Conservation (phyloP, 228 moss, liverwort and hornwort genomes). For the Sphagnum magellanicum region DNA sequence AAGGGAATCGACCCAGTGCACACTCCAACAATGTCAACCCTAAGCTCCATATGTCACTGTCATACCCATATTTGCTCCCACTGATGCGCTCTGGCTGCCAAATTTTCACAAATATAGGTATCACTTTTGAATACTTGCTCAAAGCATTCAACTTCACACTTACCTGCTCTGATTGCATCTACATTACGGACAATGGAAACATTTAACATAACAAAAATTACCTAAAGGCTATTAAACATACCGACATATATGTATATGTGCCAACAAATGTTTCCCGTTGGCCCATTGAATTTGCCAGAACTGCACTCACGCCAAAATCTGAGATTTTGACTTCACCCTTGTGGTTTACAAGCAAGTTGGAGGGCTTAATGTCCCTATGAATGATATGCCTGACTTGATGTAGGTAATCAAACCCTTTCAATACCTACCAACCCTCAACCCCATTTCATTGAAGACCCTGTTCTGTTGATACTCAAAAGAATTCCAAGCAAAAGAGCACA, state of each 20-base stretch:
- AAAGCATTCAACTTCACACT: no score
- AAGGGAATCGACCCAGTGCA: conserved; percentile 73
- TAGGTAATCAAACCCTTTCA: conserved; percentile 65
- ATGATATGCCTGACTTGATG: conserved; percentile 76
- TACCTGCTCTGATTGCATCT: no score
- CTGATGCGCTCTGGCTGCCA: conserved; percentile 76
- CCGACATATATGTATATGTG: conserved; percentile 86
- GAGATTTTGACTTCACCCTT: conserved; percentile 79
- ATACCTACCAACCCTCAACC: conserved; percentile 32
- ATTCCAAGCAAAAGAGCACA: no score
- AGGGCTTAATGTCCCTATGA: conserved; percentile 81
- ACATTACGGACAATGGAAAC: not conserved
- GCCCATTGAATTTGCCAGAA: conserved; percentile 70
- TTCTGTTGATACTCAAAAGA: no score
- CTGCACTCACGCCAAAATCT: conserved; percentile 83
- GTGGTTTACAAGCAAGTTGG: conserved; percentile 73
- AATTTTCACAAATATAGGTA: not conserved
- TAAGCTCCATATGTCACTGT: conserved; percentile 88
- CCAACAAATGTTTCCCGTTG: conserved; percentile 73
- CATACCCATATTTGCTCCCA: conserved; percentile 57
- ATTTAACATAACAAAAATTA: not conserved
- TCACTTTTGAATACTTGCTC: no score
- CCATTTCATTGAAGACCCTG: not conserved
- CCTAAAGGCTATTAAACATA: conserved; percentile 16
- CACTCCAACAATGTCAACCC: conserved; percentile 75